A percentile compares a stretch with the other conserved stretches of the same genome.
phyloP scores from a whole-genome alignment of 108 stramenopile species.

The Conticribra weissflogii region DNA sequence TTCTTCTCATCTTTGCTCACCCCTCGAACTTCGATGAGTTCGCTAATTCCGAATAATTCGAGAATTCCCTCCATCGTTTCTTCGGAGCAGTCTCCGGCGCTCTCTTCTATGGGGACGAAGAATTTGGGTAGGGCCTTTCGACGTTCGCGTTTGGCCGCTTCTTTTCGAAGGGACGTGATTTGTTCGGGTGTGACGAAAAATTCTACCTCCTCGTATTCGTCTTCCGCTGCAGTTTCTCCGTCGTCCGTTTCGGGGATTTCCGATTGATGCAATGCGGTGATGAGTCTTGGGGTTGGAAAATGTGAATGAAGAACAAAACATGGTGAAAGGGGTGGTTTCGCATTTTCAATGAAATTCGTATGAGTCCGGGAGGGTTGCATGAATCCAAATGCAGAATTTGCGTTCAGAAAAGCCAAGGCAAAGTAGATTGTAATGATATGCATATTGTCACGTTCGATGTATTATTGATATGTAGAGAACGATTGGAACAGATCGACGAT shows the following conservation, averaged over 20 bases:
- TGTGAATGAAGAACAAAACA: neutral
- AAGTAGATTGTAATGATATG: neutral
- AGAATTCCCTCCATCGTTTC: constrained; percentile 33
- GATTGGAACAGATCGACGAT: neutral
- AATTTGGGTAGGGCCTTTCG: constrained; percentile 23
- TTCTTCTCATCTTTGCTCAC: constrained; percentile 42
- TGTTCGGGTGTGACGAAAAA: constrained; percentile 46
- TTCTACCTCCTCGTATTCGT: constrained; percentile 24
- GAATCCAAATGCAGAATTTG: neutral
- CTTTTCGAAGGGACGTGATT: constrained; percentile 44
- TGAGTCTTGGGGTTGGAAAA: neutral
- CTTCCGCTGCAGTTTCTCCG: constrained; percentile 9
- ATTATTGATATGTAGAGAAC: neutral
- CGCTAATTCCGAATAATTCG: constrained; percentile 29
- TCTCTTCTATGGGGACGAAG: constrained; percentile 32
- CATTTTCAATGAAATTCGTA: neutral
- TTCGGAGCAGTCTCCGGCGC: constrained; percentile 17
- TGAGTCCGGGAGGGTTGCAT: neutral
- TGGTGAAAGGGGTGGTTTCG: neutral
- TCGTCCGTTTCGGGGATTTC: neutral
- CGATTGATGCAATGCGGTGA: neutral
- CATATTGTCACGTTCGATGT: neutral
- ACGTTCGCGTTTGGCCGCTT: constrained; percentile 43
- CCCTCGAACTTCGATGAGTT: constrained; percentile 47
- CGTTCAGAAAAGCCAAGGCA: neutral